phyloP scores from a whole-genome alignment of 768 basidiomycete genomes.

The Obba rivulosa region DNA sequence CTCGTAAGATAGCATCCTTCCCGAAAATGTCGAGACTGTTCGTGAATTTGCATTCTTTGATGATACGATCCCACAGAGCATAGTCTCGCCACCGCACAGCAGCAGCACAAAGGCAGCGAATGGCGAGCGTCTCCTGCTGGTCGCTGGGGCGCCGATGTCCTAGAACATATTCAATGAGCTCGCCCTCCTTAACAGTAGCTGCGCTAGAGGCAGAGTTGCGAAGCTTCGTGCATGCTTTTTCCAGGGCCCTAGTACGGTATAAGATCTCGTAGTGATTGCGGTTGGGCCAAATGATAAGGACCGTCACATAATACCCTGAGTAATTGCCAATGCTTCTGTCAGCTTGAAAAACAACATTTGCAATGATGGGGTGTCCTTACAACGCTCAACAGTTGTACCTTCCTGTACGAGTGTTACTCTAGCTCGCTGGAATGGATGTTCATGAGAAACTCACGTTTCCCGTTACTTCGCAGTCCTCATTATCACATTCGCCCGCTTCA shows the following conservation, averaged over 20 bases:
- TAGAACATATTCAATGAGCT: conserved; percentile 5
- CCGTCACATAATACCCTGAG: conserved; percentile 21
- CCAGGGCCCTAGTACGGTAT: not conserved
- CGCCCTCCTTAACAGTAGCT: conserved; percentile 1
- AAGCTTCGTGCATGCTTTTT: conserved; percentile 7
- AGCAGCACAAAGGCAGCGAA: not conserved
- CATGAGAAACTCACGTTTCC: conserved; percentile 21
- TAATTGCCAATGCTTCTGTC: not conserved
- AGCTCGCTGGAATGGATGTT: no score
- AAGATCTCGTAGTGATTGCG: conserved; percentile 7
- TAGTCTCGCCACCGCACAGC: conserved; percentile 6
- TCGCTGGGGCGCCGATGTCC: not conserved
- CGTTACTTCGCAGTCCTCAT: conserved; percentile 23
- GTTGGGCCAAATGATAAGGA: conserved; percentile 22
- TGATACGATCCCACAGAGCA: conserved; percentile 5
- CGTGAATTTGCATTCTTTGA: conserved; percentile 8
- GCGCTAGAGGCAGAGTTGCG: not conserved
- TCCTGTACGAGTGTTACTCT: conserved; percentile 6
- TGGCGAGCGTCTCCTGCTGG: not conserved
- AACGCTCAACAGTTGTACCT: conserved; percentile 16
- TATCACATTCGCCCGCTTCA: conserved; percentile 11
- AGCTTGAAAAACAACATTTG: no score
- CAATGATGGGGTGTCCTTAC: conserved; percentile 6
- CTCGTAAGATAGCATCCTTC: not conserved
- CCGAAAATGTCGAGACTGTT: not conserved